These are phyloP conservation scores for Leishmania gerbilli DNA, from an alignment of 208 protist genomes.

Conservation along the genomic window DNA sequence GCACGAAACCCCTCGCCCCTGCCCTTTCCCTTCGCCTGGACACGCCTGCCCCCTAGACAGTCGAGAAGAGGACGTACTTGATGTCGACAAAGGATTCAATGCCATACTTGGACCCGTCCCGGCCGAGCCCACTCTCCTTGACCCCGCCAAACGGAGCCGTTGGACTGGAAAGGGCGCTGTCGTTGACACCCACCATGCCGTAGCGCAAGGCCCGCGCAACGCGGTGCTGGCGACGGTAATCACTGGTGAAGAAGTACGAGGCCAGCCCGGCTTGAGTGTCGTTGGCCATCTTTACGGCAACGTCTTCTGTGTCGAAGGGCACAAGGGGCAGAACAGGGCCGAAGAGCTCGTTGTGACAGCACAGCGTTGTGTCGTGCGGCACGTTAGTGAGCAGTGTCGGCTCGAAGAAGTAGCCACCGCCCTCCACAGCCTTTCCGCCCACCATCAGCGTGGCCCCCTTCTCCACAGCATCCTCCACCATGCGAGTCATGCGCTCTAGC, in stretches of 20 bases:
- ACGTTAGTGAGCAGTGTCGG: conserved; percentile 85
- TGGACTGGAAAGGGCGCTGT: conserved; percentile 56
- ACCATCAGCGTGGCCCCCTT: conserved; percentile 71
- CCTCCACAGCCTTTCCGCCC: conserved; percentile 51
- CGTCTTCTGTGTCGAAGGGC: conserved; percentile 70
- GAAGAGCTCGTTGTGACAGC: conserved; percentile 90
- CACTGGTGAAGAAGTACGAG: conserved; percentile 75
- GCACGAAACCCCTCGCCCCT: neutral
- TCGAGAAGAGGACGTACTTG: conserved; percentile 83
- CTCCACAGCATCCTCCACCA: conserved; percentile 65
- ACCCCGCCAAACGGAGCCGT: conserved; percentile 88
- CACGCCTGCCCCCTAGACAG: conserved; percentile 24
- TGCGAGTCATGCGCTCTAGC: conserved; percentile 40
- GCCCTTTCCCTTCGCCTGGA: neutral
- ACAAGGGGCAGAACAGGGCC: conserved; percentile 87
- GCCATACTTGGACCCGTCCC: conserved; percentile 90
- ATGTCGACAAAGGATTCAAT: conserved; percentile 86
- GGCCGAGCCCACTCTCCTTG: conserved; percentile 90
- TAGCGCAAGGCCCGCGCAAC: conserved; percentile 64
- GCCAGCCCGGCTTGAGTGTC: conserved; percentile 73
- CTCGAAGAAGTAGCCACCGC: conserved; percentile 78
- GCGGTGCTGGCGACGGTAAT: conserved; percentile 71
- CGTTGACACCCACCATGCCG: conserved; percentile 91
- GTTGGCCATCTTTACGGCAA: conserved; percentile 81
- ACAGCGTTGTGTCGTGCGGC: conserved; percentile 47